Evolutionary conservation across 352 stramenopile species (phyloP).

Genomic region (Phytopythium cucurbitacearum): DNA sequence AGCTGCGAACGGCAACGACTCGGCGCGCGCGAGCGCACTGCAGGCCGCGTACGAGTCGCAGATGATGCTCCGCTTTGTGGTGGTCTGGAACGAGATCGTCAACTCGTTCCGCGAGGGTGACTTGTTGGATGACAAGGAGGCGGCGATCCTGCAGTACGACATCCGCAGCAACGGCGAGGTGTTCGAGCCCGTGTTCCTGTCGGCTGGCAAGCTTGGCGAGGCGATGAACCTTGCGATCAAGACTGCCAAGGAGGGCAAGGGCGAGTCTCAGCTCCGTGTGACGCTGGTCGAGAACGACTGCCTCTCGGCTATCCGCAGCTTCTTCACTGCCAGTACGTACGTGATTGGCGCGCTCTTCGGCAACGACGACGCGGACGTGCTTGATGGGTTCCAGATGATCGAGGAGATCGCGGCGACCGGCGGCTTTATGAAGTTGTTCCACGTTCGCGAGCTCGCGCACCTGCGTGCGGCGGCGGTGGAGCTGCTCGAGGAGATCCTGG

Average conservation of each 20-base stretch:
- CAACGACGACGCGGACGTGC: constrained; percentile 73
- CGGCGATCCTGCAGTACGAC: constrained; percentile 76
- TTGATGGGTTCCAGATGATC: constrained; percentile 76
- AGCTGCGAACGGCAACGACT: constrained; percentile 32
- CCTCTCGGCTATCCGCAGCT: constrained; percentile 73
- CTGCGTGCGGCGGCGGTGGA: constrained; percentile 64
- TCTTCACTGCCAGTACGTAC: constrained; percentile 79
- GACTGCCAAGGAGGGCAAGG: constrained; percentile 71
- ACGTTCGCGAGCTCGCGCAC: constrained; percentile 57
- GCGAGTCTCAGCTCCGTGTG: constrained; percentile 74
- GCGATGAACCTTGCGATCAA: constrained; percentile 67
- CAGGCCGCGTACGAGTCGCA: constrained; percentile 67
- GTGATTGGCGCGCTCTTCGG: constrained; percentile 68
- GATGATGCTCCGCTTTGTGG: constrained; percentile 80
- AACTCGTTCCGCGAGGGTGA: constrained; percentile 77
- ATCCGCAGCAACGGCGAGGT: constrained; percentile 84
- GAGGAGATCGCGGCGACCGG: constrained; percentile 62
- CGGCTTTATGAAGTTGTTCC: constrained; percentile 76
- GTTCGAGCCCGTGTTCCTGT: constrained; percentile 84
- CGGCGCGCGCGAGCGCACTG: constrained; percentile 35
- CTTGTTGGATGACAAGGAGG: constrained; percentile 74
- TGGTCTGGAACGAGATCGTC: constrained; percentile 82
- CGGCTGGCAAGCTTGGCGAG: constrained; percentile 78
- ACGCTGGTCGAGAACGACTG: constrained; percentile 79
- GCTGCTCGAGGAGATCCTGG: constrained; percentile 74